A percentile compares a stretch with the other conserved stretches of the same genome.
These are phyloP conservation scores for Crithidia sp. DNA, from an alignment of 208 protist genomes.

Conservation along the genomic window DNA sequence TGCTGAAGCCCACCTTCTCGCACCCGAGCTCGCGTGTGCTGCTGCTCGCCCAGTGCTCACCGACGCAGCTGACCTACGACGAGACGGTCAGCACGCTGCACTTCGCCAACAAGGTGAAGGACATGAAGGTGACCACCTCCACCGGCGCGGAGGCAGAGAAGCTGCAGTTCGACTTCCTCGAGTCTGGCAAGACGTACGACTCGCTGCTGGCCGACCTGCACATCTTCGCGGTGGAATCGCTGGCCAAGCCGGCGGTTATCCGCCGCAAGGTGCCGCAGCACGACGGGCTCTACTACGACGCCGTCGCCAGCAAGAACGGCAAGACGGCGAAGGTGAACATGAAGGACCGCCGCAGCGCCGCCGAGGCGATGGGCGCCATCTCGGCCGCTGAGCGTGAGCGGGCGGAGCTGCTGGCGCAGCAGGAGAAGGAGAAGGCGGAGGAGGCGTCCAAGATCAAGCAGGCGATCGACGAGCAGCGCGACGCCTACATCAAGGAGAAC, in stretches of 20 bases:
- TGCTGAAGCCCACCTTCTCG: constrained; percentile 89
- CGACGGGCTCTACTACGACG: constrained; percentile 67
- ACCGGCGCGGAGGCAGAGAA: constrained; percentile 53
- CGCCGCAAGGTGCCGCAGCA: constrained; percentile 54
- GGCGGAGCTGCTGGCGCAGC: constrained; percentile 29
- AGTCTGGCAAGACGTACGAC: constrained; percentile 58
- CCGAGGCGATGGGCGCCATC: constrained; percentile 55
- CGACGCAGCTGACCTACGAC: constrained; percentile 75
- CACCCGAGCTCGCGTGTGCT: constrained; percentile 76
- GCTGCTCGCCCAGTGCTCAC: constrained; percentile 88
- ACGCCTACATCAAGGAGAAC: constrained; percentile 45
- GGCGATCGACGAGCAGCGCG: constrained; percentile 47
- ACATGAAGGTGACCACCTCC: constrained; percentile 69
- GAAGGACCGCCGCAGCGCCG: constrained; percentile 42
- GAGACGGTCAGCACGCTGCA: constrained; percentile 90
- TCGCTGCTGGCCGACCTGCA: constrained; percentile 73
- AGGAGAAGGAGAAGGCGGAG: constrained; percentile 51
- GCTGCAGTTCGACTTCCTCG: constrained; percentile 67
- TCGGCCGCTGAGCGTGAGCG: constrained; percentile 60
- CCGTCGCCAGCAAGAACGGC: constrained; percentile 32
- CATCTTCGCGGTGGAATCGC: constrained; percentile 63
- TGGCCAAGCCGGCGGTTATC: constrained; percentile 53
- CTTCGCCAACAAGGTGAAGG: constrained; percentile 93
- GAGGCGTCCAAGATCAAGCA: constrained; percentile 26
- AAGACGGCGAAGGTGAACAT: constrained; percentile 39